Evolutionary conservation across 176 grass and related monocot genomes (phyloP).

Genomic region (Avena sativa): DNA sequence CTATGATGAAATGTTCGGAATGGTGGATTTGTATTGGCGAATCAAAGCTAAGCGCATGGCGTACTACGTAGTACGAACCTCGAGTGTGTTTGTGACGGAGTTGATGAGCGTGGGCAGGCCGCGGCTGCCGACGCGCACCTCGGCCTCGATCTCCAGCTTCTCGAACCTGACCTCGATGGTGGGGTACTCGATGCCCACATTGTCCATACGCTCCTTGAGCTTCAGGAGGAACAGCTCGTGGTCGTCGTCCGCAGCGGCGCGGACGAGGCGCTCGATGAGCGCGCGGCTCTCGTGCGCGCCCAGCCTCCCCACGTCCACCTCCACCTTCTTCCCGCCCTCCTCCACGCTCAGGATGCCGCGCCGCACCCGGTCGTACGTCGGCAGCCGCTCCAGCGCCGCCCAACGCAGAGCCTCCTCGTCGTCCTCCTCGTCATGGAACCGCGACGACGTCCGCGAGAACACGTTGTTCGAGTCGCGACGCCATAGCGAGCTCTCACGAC

Average conservation of each 20-base stretch:
- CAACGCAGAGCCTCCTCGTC: constrained; percentile 92
- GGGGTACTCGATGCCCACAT: constrained; percentile 74
- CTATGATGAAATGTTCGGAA: not conserved
- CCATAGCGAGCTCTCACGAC: constrained; percentile 63
- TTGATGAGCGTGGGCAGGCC: constrained; percentile 76
- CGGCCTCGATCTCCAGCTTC: constrained; percentile 55
- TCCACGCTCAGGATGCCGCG: constrained; percentile 54
- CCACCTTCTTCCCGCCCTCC: constrained; percentile 44
- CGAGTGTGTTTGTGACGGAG: constrained; percentile 69
- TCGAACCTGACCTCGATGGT: constrained; percentile 86
- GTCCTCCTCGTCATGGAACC: constrained; percentile 74
- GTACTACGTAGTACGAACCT: constrained; percentile 42
- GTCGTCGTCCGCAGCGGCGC: constrained; percentile 70
- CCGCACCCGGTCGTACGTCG: constrained; percentile 70
- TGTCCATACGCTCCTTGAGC: constrained; percentile 79
- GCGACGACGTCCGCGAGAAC: constrained; percentile 70
- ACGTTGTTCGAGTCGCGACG: constrained; percentile 58
- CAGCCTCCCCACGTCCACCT: constrained; percentile 63
- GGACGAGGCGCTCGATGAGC: constrained; percentile 68
- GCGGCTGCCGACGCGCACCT: constrained; percentile 65
- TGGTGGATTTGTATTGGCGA: no score
- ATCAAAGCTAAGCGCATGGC: not conserved
- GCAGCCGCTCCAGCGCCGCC: constrained; percentile 96
- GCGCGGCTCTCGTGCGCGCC: constrained; percentile 60
- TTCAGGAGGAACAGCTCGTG: constrained; percentile 80